Conservation (phyloP, 2,329 filamentous ascomycete genomes). For the Fusarium heterosporum region DNA sequence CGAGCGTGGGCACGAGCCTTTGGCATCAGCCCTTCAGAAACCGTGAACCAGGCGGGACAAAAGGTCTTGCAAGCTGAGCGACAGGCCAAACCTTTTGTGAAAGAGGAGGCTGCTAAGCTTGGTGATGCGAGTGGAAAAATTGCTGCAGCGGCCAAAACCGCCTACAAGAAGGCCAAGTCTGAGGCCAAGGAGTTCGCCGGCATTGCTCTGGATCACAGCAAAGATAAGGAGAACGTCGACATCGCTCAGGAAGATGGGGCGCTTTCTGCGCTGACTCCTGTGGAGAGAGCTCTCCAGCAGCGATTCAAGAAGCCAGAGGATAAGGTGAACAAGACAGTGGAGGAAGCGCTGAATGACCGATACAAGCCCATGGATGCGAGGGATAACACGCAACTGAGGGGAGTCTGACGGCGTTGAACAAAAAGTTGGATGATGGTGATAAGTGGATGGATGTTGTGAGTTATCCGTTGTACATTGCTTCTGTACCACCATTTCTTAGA, state of each 20-base stretch:
- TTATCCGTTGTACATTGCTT: conserved; percentile 46
- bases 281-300: conserved; percentile 64
- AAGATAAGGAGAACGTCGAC: conserved; percentile 53
- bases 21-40: conserved; percentile 52
- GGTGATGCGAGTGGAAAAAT: conserved; percentile 41
- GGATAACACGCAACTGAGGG: conserved; percentile 59
- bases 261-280: conserved; percentile 49
- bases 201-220: conserved; percentile 39
- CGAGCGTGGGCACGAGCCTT: conserved; percentile 59
- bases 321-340: conserved; percentile 60
- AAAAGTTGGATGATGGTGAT: conserved; percentile 20
- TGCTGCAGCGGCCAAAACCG: conserved; percentile 54
- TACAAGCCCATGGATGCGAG: conserved; percentile 63
- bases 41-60: conserved; percentile 46
- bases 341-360: conserved; percentile 66
- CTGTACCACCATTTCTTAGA: conserved; percentile 49
- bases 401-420: conserved; percentile 47
- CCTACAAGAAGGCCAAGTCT: conserved; percentile 49
- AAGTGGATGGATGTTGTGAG: conserved; percentile 31
- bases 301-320: conserved; percentile 60
- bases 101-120: conserved; percentile 49
- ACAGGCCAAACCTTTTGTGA: conserved; percentile 50
- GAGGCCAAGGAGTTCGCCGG: conserved; percentile 44
- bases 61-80: conserved; percentile 50
- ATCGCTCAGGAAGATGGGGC: conserved; percentile 54